These are phyloP conservation scores for Teunomyces stri DNA, from an alignment of 805 yeast genomes.

Conservation along the genomic window DNA sequence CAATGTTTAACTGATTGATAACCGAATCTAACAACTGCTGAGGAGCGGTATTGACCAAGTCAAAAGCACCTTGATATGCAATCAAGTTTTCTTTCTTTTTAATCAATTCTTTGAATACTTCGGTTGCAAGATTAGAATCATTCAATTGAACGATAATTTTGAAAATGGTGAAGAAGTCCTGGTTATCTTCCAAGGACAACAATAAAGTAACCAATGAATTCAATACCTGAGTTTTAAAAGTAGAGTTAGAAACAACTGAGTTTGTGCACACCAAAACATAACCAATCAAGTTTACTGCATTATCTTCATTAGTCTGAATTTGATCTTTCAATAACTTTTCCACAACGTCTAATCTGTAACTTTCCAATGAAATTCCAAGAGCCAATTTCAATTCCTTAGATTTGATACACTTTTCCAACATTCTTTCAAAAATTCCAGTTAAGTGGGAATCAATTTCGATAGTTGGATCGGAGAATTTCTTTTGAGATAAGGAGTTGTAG, in stretches of 20 bases:
- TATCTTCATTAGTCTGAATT: slow-evolving; percentile 46
- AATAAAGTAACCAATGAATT: slow-evolving; percentile 60
- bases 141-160: slow-evolving; percentile 87
- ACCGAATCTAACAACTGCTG: slow-evolving; percentile 76
- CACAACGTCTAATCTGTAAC: slow-evolving; percentile 80
- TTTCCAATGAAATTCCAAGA: slow-evolving; percentile 86
- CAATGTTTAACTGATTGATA: slow-evolving; percentile 35
- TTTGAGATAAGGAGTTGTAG: slow-evolving; percentile 66
- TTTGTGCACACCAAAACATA: slow-evolving; percentile 77
- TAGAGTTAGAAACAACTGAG: slow-evolving; percentile 59
- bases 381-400: slow-evolving; percentile 76
- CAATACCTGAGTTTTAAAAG: slow-evolving; percentile 66
- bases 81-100: slow-evolving; percentile 49
- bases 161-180: slow-evolving; percentile 81
- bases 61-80: slow-evolving; percentile 94
- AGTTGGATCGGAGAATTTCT: slow-evolving; percentile 20
- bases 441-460: slow-evolving; percentile 58
- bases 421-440: slow-evolving; percentile 71
- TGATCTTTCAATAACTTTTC: slow-evolving; percentile 50
- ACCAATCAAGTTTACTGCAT: slow-evolving; percentile 54
- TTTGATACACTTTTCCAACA: slow-evolving; percentile 76
- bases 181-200: slow-evolving; percentile 48
- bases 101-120: slow-evolving; percentile 62
- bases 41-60: slow-evolving; percentile 85
- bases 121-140: slow-evolving; percentile 66